Base-by-base conservation (phyloP, 2,329 filamentous ascomycete genomes). In the Grosmannia serpens region DNA sequence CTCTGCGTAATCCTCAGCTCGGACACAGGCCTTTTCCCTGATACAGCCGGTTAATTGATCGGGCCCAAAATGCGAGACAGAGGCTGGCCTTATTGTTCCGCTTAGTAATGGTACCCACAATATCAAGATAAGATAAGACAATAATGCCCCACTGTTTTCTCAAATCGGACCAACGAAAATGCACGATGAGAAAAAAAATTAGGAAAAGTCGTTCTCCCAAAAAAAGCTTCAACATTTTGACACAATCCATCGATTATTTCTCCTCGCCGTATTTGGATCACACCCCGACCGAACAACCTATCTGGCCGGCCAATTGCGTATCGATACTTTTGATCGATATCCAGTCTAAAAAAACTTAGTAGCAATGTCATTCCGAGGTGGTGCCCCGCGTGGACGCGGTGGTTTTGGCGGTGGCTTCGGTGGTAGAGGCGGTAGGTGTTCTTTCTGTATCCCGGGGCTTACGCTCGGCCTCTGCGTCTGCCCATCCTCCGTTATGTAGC, bases 301-400 rank as follows among this genome's bases (percentile, higher is more conserved):
- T 54, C 24, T 55, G 26, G 22, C n/a, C 31, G 22, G 13, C n/a
- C 33, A 38, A 22, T 53, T 38, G 29, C 4, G 33, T 4, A 38
- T 26, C n/a, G 44, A 13, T 15, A 24, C 6, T 26, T 15, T 11
- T 6, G 17, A 24, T 5, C 46, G 41, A 44, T 7, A 44, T 22
- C 41, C 41, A 22, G 22, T 49, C 13, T 8, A 50, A 29, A 3
- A 26, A 50, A 20, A n/a, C 20, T n/a, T 7, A 17, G 9, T n/a
- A 53, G 26, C 4, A 56, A 86, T 86, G 85, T 83, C 84, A 70
- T 87, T 84, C 72, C 80, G 83, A 71, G 79, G 79, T 64, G 65
- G 58, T 20, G 58, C 67, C 60, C 65, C 68, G 61, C 73, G 76
- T 66, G 74, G 75, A 65, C 74, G 77, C 64, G 76, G 67, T 35